Conservation (phyloP, 441 rosid genomes). For the Adansonia grandidieri region DNA sequence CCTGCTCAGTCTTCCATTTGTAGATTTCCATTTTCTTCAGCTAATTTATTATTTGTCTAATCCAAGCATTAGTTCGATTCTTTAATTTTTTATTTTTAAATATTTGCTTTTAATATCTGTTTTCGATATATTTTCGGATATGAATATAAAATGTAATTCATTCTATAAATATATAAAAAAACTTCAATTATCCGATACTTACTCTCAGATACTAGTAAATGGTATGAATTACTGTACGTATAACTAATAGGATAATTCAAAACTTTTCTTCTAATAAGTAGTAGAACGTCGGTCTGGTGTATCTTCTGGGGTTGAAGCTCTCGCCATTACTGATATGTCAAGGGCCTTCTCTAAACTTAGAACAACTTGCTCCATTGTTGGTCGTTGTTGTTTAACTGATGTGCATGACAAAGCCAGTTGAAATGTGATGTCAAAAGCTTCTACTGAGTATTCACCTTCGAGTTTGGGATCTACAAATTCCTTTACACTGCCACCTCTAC, state of each 20-base stretch:
- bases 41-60: not conserved
- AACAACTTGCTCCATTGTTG: constrained; percentile 51
- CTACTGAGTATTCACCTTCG: constrained; percentile 45
- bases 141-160: too few species aligned
- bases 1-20: not conserved
- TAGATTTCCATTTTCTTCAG: not conserved
- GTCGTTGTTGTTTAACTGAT: constrained; percentile 43
- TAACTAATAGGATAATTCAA: not conserved
- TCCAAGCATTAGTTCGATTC: too few species aligned
- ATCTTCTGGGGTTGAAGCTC: constrained; percentile 34
- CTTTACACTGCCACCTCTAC: constrained; percentile 40
- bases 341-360: constrained; percentile 49
- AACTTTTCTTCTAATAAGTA: not conserved
- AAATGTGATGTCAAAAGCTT: constrained; percentile 52
- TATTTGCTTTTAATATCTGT: too few species aligned
- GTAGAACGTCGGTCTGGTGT: constrained; percentile 25
- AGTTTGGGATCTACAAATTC: constrained; percentile 54
- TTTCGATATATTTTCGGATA: too few species aligned
- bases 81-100: not conserved
- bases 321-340: constrained; percentile 35
- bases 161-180: too few species aligned
- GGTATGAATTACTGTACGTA: too few species aligned
- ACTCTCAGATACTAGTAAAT: too few species aligned
- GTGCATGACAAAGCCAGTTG: constrained; percentile 58
- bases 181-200: too few species aligned